Evolutionary conservation across 305 asterid species (phyloP).

Genomic region (Solanum hybrid): DNA sequence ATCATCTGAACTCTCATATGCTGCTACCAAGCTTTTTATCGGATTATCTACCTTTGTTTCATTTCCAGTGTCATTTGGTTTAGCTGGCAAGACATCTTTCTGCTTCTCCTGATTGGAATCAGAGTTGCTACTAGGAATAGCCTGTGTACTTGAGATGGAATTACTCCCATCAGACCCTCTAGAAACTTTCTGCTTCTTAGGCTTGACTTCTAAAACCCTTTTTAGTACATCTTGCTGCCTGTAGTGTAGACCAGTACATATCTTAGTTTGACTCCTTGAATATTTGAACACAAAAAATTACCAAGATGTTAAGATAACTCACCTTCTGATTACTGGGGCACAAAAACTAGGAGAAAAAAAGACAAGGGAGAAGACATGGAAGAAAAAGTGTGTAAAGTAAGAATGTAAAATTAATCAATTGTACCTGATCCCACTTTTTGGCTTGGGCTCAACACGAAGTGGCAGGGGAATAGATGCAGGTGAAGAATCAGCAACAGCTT

Average conservation of each 20-base stretch:
- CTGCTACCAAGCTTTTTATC: constrained; percentile 58
- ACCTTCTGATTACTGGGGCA: background rate
- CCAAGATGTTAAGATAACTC: background rate
- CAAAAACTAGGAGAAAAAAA: background rate
- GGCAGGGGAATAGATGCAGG: too few relatives aligned
- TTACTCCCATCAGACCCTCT: constrained; percentile 19
- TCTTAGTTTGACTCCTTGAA: background rate
- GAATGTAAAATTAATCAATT: too few relatives aligned
- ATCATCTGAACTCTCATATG: constrained; percentile 79
- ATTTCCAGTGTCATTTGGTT: constrained; percentile 1
- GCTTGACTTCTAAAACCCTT: constrained; percentile 88
- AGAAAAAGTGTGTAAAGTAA: background rate
- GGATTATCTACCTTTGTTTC: constrained; percentile 44
- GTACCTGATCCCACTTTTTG: too few relatives aligned
- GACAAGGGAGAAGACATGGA: background rate
- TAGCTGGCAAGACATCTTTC: background rate
- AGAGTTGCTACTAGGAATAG: constrained; percentile 15
- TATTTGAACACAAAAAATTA: background rate
- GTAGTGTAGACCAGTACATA: constrained; percentile 18
- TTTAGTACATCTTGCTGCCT: constrained; percentile 91
- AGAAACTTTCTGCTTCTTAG: constrained; percentile 49
- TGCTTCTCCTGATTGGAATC: constrained; percentile 10
- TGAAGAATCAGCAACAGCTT: too few relatives aligned
- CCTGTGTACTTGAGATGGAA: constrained; percentile 23
- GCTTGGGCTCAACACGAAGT: too few relatives aligned